Evolutionary conservation across 2,329 filamentous ascomycete species (phyloP).

Genomic region (Xylariales sp.): DNA sequence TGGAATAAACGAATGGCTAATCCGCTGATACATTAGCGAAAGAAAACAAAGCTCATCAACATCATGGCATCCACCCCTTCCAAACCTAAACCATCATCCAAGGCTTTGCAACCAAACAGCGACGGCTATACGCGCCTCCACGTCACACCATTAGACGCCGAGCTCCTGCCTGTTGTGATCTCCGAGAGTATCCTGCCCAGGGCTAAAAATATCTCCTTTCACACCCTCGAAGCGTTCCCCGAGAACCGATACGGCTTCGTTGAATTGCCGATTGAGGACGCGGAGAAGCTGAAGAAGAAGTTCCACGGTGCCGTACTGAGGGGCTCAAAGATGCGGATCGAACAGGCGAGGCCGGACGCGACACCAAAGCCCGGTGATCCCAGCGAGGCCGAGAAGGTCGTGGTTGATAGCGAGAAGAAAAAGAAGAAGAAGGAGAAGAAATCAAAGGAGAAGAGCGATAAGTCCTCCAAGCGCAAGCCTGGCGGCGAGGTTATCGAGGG

Average conservation of each 20-base stretch:
- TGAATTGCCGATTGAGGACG: constrained; percentile 74
- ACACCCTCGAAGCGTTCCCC: constrained; percentile 79
- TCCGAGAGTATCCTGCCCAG: constrained; percentile 60
- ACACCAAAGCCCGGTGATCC: constrained; percentile 34
- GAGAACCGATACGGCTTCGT: constrained; percentile 89
- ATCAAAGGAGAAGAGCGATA: constrained; percentile 30
- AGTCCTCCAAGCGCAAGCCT: constrained; percentile 47
- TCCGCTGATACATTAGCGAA: not conserved
- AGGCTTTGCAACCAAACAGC: no score
- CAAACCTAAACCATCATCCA: constrained; percentile 7
- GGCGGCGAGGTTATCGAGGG: constrained; percentile 55
- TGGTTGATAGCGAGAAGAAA: constrained; percentile 18
- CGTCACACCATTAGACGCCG: constrained; percentile 78
- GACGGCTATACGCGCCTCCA: constrained; percentile 61
- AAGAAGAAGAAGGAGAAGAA: constrained; percentile 16
- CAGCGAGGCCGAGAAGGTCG: constrained; percentile 24
- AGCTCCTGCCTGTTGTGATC: constrained; percentile 68
- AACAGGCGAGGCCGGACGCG: constrained; percentile 69
- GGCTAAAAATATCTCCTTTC: constrained; percentile 83
- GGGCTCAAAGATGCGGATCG: constrained; percentile 79
- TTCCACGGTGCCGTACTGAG: constrained; percentile 82
- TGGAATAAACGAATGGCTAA: not conserved
- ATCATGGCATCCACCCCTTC: constrained; percentile 16
- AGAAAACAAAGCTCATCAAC: not conserved
- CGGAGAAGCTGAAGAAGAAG: constrained; percentile 88